Evolutionary conservation across 2,329 filamentous ascomycete species (phyloP).

Genomic region (Aulographum hederae): DNA sequence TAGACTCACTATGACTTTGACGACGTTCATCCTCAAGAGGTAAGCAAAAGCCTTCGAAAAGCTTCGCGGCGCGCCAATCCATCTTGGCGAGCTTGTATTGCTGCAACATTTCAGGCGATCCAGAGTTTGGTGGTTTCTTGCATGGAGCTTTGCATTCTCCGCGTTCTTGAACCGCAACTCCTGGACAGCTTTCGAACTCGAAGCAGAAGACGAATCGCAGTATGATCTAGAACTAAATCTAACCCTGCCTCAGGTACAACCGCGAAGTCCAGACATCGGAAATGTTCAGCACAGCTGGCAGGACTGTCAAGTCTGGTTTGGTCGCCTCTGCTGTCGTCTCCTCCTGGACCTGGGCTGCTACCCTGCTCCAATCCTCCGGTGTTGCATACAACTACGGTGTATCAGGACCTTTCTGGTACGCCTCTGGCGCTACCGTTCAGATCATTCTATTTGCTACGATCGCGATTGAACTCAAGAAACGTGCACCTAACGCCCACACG

Average conservation of each 20-base stretch:
- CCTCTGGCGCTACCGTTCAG: slow-evolving; percentile 27
- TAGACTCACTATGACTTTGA: slow-evolving; percentile 50
- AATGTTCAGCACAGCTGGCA: slow-evolving; percentile 78
- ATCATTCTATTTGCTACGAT: slow-evolving; percentile 81
- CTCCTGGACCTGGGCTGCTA: slow-evolving; percentile 86
- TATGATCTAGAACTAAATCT: too few relatives aligned
- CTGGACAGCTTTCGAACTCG: not conserved
- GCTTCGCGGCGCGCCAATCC: too few relatives aligned
- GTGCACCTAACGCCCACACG: slow-evolving; percentile 71
- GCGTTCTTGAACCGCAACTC: not conserved
- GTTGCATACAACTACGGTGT: slow-evolving; percentile 67
- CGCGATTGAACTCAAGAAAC: slow-evolving; percentile 74
- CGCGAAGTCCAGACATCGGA: slow-evolving; percentile 77
- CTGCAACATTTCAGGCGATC: too few relatives aligned
- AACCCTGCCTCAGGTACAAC: too few relatives aligned
- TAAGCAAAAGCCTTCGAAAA: too few relatives aligned
- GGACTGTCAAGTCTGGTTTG: slow-evolving; percentile 75
- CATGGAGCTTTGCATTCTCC: not conserved
- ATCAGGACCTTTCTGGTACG: slow-evolving; percentile 48
- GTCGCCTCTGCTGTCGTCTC: slow-evolving; percentile 82
- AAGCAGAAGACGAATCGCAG: not conserved
- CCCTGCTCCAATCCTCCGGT: slow-evolving; percentile 59
- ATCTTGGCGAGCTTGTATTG: too few relatives aligned
- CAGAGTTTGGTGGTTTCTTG: slow-evolving; percentile 19
- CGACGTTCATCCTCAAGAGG: slow-evolving; percentile 53